phyloP scores from a whole-genome alignment of 805 yeast species.

The Saccharomycopsis vini region DNA sequence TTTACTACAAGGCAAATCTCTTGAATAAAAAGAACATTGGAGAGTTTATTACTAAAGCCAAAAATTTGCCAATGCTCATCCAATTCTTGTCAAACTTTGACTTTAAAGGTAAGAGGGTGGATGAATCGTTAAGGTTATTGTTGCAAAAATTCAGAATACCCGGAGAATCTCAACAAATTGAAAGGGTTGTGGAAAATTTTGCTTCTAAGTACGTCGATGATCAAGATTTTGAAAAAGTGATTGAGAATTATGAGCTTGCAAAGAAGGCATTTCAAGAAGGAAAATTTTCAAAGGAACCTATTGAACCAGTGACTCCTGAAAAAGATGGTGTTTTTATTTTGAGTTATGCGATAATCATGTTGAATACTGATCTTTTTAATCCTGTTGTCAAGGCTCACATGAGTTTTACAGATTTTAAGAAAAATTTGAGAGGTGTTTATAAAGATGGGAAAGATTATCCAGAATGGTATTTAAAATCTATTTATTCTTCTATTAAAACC shows the following conservation, averaged over 20 bases:
- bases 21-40: constrained; percentile 85
- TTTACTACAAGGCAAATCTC: constrained; percentile 70
- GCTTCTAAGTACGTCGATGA: constrained; percentile 70
- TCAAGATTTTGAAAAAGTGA: constrained; percentile 32
- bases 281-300: constrained; percentile 19
- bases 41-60: constrained; percentile 72
- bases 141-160: constrained; percentile 83
- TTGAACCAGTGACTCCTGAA: constrained; percentile 53
- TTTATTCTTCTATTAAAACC: constrained; percentile 70
- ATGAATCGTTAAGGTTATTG: constrained; percentile 80
- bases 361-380: constrained; percentile 88
- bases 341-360: constrained; percentile 86
- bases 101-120: constrained; percentile 72
- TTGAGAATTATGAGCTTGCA: constrained; percentile 19
- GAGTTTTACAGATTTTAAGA: constrained; percentile 75
- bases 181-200: constrained; percentile 79
- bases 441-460: constrained; percentile 70
- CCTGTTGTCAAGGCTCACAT: constrained; percentile 89
- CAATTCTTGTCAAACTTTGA: constrained; percentile 66
- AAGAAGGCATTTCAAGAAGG: constrained; percentile 14
- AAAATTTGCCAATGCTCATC: constrained; percentile 48
- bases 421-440: constrained; percentile 73
- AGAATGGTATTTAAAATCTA: constrained; percentile 72
- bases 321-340: constrained; percentile 82
- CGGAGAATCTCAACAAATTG: constrained; percentile 96